Evolutionary conservation across 2,329 filamentous ascomycete species (phyloP), one percentile per base, ranked within the genome.

Genomic region (Bipolaris cookei): DNA sequence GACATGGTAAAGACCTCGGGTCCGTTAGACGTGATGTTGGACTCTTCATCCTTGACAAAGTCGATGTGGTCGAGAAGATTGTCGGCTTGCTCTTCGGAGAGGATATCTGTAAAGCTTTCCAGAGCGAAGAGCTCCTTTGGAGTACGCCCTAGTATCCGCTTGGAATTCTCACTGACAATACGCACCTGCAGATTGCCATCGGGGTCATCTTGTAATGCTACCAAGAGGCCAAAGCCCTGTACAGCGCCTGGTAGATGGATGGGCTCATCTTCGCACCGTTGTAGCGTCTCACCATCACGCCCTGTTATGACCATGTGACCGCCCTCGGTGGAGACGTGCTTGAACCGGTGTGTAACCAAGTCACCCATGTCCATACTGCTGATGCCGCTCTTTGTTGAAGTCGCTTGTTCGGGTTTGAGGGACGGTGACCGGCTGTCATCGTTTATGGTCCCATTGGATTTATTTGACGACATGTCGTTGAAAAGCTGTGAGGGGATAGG

Each of bases 181-280:
- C 90, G 86, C 11, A 93, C 89, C 1, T 85, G 73, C 10, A 95
- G 83, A 37, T 84, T 85, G 3, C 69, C 89, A 35, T 90, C 87
- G 0, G 78, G 71, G 51, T 91, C 87, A 72, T 93, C 90, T 51
- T 88, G 84, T 18, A 97, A 75, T 0, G 88, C 91, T 30, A 97
- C 68, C 21, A 97, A 79, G 3, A 90, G 81, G 1, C 92, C 92
- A 65, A 96, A 97, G 1, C 85, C 83, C 72, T 97, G 92, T 0
- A 93, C 79, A 1, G 90, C 90, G 32, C 92, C 92, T 0, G 92
- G 92, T 1, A 92, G 89, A 63, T 94, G 91, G 23, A 97, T 96
- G 0, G 92, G 92, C 68, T 97, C 92, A 68, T 97, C 92, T 74
- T 97, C 92, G 70, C 92, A 97, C 50, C 87, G 84, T 71, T 96